These are phyloP conservation scores for Nitzschia sp. DNA, from an alignment of 108 stramenopile genomes.

Conservation along the genomic window DNA sequence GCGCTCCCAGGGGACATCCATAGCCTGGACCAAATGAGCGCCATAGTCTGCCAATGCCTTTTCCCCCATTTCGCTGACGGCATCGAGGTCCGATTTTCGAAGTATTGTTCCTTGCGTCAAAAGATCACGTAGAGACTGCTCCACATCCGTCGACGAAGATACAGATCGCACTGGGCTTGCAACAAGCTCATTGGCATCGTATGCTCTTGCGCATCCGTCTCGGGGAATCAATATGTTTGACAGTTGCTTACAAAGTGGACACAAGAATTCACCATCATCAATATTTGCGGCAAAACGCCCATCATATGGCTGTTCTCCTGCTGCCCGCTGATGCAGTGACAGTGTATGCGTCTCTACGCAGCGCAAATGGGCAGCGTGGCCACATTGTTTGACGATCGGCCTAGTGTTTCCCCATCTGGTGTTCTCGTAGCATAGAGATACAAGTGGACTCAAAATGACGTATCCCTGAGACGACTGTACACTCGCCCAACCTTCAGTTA, in stretches of 20 bases:
- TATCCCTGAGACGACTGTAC: slow-evolving; percentile 86
- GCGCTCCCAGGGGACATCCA: slow-evolving; percentile 75
- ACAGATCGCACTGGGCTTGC: neutral
- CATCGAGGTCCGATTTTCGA: neutral
- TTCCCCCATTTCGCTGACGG: slow-evolving; percentile 27
- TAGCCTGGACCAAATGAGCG: slow-evolving; percentile 62
- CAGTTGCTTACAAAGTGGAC: slow-evolving; percentile 96
- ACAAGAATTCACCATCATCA: slow-evolving; percentile 90
- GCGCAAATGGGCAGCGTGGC: slow-evolving; percentile 94
- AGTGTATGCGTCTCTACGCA: slow-evolving; percentile 93
- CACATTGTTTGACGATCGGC: slow-evolving; percentile 87
- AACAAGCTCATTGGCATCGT: slow-evolving; percentile 7
- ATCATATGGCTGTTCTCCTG: slow-evolving; percentile 83
- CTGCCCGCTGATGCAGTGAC: slow-evolving; percentile 83
- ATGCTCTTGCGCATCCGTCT: slow-evolving; percentile 41
- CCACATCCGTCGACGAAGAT: neutral
- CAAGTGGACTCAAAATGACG: slow-evolving; percentile 79
- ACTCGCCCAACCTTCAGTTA: slow-evolving; percentile 83
- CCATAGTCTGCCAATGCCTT: slow-evolving; percentile 79
- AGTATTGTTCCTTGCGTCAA: slow-evolving; percentile 17
- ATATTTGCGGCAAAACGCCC: slow-evolving; percentile 93
- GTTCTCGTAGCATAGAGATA: slow-evolving; percentile 74
- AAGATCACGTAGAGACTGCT: slow-evolving; percentile 1
- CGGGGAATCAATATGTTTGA: slow-evolving; percentile 93
- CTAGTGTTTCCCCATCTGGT: slow-evolving; percentile 85